Evolutionary conservation across 495 filamentous ascomycete genomes (phyloP).

Genomic region (Neurospora pannonica): DNA sequence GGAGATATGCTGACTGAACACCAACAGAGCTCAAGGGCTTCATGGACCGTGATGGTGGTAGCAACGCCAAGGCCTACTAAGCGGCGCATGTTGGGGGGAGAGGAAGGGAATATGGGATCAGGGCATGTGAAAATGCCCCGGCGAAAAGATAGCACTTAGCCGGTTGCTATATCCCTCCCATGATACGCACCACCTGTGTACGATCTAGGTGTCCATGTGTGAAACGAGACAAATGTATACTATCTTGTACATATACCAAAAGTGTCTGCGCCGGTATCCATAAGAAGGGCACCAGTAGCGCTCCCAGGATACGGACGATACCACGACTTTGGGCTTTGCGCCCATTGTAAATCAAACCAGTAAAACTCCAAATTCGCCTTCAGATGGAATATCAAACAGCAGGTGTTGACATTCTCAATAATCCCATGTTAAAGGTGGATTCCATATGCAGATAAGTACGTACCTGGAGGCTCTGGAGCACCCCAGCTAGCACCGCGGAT

Average conservation of each 20-base stretch:
- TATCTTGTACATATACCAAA: not conserved
- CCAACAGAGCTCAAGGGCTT: conserved; percentile 24
- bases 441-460: not conserved
- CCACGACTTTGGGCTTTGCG: not conserved
- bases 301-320: not conserved
- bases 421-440: not conserved
- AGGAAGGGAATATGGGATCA: not conserved
- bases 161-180: not conserved
- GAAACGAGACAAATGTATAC: not conserved
- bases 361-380: too few relatives aligned
- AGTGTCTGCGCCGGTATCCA: not conserved
- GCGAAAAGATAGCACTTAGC: not conserved
- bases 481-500: not conserved
- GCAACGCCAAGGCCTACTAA: conserved; percentile 1
- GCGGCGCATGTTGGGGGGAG: not conserved
- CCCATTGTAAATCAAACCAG: not conserved
- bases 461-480: not conserved
- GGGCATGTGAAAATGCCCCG: not conserved
- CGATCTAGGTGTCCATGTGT: not conserved
- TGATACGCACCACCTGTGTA: not conserved
- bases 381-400: too few relatives aligned
- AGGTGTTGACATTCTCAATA: not conserved
- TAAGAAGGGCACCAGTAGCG: not conserved
- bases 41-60: conserved; percentile 17
- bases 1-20: conserved; percentile 6